phyloP scores from a whole-genome alignment of 176 grass and related monocot species.

The Carex scoparia region DNA sequence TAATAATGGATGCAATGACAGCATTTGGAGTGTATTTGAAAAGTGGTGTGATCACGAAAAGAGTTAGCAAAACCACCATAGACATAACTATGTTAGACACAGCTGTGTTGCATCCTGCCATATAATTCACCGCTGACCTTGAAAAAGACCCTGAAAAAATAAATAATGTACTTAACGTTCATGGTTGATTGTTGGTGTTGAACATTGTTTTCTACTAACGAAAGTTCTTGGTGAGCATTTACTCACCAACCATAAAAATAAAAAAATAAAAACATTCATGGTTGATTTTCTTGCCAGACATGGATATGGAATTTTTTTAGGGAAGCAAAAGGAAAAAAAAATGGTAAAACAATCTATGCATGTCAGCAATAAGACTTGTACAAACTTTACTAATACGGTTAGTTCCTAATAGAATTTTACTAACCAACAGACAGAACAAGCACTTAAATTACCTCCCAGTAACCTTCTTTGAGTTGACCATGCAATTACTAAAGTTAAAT shows the following conservation, averaged over 20 bases:
- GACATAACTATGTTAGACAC: constrained; percentile 89
- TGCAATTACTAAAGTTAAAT: not conserved
- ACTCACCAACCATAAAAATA: no score
- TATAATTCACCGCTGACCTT: constrained; percentile 86
- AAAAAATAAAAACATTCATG: no score
- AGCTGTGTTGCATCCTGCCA: constrained; percentile 78
- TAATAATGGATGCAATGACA: constrained; percentile 82
- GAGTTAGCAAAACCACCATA: constrained; percentile 64
- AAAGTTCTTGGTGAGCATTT: no score
- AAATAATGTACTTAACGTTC: constrained; percentile 1
- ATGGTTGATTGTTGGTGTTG: no score
- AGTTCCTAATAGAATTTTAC: constrained; percentile 7
- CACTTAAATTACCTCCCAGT: not conserved
- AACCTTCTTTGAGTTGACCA: not conserved
- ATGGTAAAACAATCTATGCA: not conserved
- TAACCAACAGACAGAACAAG: not conserved
- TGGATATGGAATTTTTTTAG: not conserved
- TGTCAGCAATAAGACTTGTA: not conserved
- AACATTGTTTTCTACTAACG: no score
- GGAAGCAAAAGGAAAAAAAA: not conserved
- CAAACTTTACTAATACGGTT: not conserved
- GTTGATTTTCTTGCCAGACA: not conserved
- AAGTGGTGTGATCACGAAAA: constrained; percentile 72
- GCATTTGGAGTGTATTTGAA: constrained; percentile 97
- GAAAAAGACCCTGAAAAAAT: constrained; percentile 72